phyloP scores from a whole-genome alignment of 768 basidiomycete genomes.

The Termitomyces sp. region DNA sequence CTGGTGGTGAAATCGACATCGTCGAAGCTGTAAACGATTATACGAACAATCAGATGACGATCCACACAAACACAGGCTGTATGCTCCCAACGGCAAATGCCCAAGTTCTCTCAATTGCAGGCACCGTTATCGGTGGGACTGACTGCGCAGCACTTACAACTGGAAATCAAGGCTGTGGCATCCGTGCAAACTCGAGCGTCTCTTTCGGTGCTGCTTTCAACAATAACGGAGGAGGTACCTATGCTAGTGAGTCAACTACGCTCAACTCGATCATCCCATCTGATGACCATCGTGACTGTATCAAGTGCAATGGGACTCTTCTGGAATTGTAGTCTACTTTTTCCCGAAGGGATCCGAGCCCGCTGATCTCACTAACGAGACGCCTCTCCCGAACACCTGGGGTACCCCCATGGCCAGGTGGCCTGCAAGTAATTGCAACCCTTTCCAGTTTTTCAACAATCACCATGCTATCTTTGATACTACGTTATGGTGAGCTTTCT shows the following conservation, averaged over 20 bases:
- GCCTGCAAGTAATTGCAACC: constrained; percentile 70
- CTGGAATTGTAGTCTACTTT: constrained; percentile 77
- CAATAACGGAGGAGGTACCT: constrained; percentile 78
- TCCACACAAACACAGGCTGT: constrained; percentile 76
- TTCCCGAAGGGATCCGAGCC: constrained; percentile 76
- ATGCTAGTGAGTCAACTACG: constrained; percentile 62
- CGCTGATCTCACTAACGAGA: constrained; percentile 63
- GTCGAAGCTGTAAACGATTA: constrained; percentile 81
- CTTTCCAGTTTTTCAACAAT: constrained; percentile 71
- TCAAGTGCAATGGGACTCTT: constrained; percentile 69
- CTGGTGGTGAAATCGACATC: constrained; percentile 76
- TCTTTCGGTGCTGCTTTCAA: constrained; percentile 90
- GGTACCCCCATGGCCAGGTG: constrained; percentile 73
- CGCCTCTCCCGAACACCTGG: constrained; percentile 77
- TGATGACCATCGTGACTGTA: background rate
- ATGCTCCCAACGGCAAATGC: constrained; percentile 45
- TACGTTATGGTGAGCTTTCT: constrained; percentile 63
- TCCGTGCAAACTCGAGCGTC: constrained; percentile 50
- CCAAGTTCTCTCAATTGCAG: constrained; percentile 48
- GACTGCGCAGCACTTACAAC: constrained; percentile 70
- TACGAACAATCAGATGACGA: constrained; percentile 75
- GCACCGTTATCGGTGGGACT: constrained; percentile 60
- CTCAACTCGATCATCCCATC: background rate
- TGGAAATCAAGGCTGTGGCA: constrained; percentile 78
- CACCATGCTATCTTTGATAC: constrained; percentile 83